Evolutionary conservation across 2,329 filamentous ascomycete genomes (phyloP).

Genomic region (Penicillium sp.): DNA sequence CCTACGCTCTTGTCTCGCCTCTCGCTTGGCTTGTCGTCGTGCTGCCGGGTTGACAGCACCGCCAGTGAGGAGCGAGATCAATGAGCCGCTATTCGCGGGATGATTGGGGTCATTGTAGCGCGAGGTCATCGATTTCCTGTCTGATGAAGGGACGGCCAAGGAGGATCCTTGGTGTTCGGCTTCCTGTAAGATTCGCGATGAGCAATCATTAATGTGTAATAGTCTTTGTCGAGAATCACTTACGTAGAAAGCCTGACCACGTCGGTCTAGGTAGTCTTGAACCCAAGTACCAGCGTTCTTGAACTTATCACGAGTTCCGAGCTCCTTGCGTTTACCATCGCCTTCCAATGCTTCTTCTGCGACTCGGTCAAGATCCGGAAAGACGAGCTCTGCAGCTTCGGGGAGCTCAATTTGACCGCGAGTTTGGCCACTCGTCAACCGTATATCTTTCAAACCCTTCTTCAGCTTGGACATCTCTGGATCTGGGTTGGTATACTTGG

Average conservation of each 20-base stretch:
- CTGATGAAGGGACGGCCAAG: conserved; percentile 5
- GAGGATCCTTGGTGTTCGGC: conserved; percentile 17
- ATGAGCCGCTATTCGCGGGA: conserved; percentile 19
- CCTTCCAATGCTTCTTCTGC: conserved; percentile 12
- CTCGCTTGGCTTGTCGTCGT: conserved; percentile 5
- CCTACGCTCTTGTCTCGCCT: background rate
- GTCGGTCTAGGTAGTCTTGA: conserved; percentile 23
- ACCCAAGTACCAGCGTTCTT: conserved; percentile 18
- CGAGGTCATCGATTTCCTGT: conserved; percentile 11
- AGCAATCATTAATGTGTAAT: background rate
- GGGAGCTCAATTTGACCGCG: conserved; percentile 17
- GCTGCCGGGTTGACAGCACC: conserved; percentile 3
- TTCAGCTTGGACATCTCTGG: conserved; percentile 10
- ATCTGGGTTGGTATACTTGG: conserved; percentile 12
- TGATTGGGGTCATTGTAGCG: conserved; percentile 23
- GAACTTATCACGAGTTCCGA: conserved; percentile 5
- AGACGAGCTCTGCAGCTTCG: conserved; percentile 21
- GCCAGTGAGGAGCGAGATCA: conserved; percentile 21
- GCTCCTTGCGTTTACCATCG: conserved; percentile 4
- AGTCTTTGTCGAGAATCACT: background rate
- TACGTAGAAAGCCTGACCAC: conserved; percentile 19
- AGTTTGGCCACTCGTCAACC: conserved; percentile 15
- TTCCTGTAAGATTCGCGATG: conserved; percentile 6
- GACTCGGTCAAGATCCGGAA: conserved; percentile 20
- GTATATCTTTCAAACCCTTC: conserved; percentile 10